phyloP scores from a whole-genome alignment of 225 moss, liverwort and hornwort genomes.

The Straminergon stramineum region DNA sequence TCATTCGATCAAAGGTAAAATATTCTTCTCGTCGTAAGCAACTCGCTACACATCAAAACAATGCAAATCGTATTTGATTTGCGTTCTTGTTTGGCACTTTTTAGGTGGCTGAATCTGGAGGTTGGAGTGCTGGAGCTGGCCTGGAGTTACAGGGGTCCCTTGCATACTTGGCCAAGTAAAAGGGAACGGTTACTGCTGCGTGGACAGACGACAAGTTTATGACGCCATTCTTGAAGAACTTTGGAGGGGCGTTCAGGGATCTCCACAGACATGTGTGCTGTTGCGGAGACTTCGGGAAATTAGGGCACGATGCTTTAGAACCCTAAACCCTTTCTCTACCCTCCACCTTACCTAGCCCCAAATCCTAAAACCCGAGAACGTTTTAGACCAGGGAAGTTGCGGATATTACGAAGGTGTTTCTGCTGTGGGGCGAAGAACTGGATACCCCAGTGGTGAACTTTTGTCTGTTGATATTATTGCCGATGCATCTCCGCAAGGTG shows the following conservation, averaged over 20 bases:
- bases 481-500: neutral
- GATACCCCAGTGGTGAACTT: neutral
- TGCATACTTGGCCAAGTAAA: neutral
- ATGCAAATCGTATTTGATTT: neutral
- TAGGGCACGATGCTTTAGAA: neutral
- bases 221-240: constrained; percentile 32
- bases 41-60: neutral
- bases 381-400: neutral
- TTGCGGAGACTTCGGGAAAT: neutral
- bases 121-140: neutral
- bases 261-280: neutral
- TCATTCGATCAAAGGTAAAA: constrained; percentile 33
- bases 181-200: neutral
- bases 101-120: constrained; percentile 29
- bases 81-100: neutral
- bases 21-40: neutral
- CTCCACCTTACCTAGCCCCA: neutral
- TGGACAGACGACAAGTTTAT: constrained; percentile 54
- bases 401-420: constrained; percentile 3
- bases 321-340: neutral
- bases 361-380: neutral
- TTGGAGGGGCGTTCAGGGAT: neutral
- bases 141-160: constrained; percentile 5
- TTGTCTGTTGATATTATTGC: neutral
- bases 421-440: constrained; percentile 8